Percentiles rank a stretch among this genome's conserved stretches.
Conservation (phyloP, 1,284 basidiomycete genomes). For the Wallemia ichthyophaga region DNA sequence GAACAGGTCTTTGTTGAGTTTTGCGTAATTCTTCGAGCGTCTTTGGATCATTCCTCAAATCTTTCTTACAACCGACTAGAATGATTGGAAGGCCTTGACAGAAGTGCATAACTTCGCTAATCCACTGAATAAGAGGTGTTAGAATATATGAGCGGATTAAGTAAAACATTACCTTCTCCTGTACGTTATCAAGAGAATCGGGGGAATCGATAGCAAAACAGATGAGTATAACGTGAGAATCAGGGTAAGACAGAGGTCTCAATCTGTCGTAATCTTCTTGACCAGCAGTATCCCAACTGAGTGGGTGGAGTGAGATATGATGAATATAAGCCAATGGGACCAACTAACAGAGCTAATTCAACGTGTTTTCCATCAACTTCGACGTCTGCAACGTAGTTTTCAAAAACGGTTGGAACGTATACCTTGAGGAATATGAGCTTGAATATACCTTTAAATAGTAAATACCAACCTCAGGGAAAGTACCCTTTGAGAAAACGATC, state of each 20-base stretch:
- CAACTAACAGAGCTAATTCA: conserved; percentile 83
- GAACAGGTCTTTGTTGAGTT: not conserved
- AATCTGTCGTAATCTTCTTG: conserved; percentile 89
- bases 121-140: conserved; percentile 30
- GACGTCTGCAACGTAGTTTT: conserved; percentile 26
- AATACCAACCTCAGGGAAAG: conserved; percentile 39
- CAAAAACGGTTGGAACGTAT: conserved; percentile 15
- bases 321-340: conserved; percentile 21
- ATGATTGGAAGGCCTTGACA: conserved; percentile 61
- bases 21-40: conserved; percentile 36
- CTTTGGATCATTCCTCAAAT: conserved; percentile 44
- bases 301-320: conserved; percentile 2
- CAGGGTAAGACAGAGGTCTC: conserved; percentile 67
- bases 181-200: conserved; percentile 73
- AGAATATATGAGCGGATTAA: not conserved
- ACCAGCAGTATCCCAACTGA: conserved; percentile 21
- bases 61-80: conserved; percentile 77
- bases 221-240: conserved; percentile 64
- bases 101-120: conserved; percentile 78
- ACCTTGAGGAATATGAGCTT: conserved; percentile 2
- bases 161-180: conserved; percentile 46
- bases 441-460: not conserved
- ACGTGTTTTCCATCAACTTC: conserved; percentile 51
- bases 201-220: conserved; percentile 80
- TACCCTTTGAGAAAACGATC: conserved; percentile 22